Evolutionary conservation across 2,329 filamentous ascomycete genomes (phyloP).

Genomic region (Sporothrix sp.): DNA sequence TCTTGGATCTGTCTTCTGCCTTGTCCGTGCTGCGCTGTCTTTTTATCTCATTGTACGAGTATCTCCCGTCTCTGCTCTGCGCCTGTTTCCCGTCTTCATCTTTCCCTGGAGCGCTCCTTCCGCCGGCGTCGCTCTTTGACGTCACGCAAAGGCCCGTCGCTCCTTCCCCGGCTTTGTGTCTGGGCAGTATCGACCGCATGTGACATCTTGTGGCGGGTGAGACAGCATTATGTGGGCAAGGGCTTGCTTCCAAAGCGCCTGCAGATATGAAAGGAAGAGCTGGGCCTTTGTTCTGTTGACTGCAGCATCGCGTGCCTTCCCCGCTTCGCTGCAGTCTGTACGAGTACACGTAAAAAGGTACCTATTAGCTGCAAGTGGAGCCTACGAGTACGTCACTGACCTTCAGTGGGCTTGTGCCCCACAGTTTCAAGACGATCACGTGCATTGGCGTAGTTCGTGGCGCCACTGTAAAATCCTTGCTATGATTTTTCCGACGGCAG

Average conservation of each 20-base stretch:
- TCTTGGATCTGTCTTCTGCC: no score
- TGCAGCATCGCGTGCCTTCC: no score
- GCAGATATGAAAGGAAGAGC: background rate
- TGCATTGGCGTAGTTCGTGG: constrained; percentile 1
- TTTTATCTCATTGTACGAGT: no score
- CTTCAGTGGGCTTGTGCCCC: background rate
- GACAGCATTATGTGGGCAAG: background rate
- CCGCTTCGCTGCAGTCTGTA: no score
- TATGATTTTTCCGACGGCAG: background rate
- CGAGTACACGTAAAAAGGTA: no score
- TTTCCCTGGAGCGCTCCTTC: no score
- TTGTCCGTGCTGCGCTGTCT: no score
- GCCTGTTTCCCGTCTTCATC: background rate
- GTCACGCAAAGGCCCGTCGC: background rate
- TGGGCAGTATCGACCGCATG: background rate
- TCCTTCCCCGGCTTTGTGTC: constrained; percentile 2
- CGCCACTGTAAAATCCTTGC: constrained; percentile 11
- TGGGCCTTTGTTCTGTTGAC: background rate
- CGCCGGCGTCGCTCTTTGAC: no score
- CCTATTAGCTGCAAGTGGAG: constrained; percentile 2
- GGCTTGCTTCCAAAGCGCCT: background rate
- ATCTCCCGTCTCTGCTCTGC: no score
- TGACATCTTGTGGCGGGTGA: background rate
- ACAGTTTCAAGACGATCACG: background rate
- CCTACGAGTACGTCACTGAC: constrained; percentile 11